These are phyloP conservation scores for Ophiostoma fasciatum DNA, from an alignment of 2,329 filamentous ascomycete species.

Conservation along the genomic window DNA sequence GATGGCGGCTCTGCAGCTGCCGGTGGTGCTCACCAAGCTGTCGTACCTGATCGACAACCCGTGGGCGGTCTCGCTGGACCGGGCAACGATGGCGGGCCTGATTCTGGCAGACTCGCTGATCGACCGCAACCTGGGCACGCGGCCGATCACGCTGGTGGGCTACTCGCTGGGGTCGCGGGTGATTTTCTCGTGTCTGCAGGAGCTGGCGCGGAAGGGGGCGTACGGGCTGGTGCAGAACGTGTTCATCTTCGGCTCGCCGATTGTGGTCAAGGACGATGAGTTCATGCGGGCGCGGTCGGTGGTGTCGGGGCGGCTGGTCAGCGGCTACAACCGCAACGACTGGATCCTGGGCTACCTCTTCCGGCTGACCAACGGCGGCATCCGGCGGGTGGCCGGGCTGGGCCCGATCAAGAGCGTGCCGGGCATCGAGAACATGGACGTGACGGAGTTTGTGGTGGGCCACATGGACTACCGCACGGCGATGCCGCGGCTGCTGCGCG, in stretches of 20 bases:
- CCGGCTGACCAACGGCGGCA: slow-evolving; percentile 81
- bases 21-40: slow-evolving; percentile 81
- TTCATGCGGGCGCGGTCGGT: slow-evolving; percentile 69
- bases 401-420: slow-evolving; percentile 60
- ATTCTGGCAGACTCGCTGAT: slow-evolving; percentile 91
- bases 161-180: slow-evolving; percentile 88
- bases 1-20: slow-evolving; percentile 88
- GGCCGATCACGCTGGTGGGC: slow-evolving; percentile 84
- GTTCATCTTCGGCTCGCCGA: slow-evolving; percentile 82
- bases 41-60: slow-evolving; percentile 96
- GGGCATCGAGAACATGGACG: slow-evolving; percentile 77
- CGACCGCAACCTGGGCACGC: slow-evolving; percentile 76
- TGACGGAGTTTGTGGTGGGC: slow-evolving; percentile 71
- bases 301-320: slow-evolving; percentile 84
- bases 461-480: slow-evolving; percentile 94
- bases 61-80: slow-evolving; percentile 90
- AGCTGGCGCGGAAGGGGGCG: slow-evolving; percentile 71
- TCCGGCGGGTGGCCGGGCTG: slow-evolving; percentile 75
- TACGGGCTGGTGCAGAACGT: slow-evolving; percentile 87
- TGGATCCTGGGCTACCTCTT: slow-evolving; percentile 97
- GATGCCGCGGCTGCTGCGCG: slow-evolving; percentile 75
- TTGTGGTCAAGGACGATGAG: slow-evolving; percentile 85
- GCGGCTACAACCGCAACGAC: slow-evolving; percentile 86
- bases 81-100: slow-evolving; percentile 74
- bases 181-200: slow-evolving; percentile 80